These are phyloP conservation scores for Thyridium curvatum DNA, from an alignment of 2,329 filamentous ascomycete species.

Conservation along the genomic window DNA sequence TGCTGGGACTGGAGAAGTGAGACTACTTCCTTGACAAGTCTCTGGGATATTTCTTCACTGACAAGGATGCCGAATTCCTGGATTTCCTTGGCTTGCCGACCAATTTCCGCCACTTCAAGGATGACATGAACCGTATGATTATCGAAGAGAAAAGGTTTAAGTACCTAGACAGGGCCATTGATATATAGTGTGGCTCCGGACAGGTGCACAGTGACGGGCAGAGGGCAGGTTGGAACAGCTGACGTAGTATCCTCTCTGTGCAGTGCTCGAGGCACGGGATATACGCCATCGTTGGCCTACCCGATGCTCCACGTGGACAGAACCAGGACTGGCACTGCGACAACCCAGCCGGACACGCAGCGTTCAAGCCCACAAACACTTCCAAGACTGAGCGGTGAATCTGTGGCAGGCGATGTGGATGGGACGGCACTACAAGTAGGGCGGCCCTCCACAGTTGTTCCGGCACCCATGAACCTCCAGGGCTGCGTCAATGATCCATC, in stretches of 20 bases:
- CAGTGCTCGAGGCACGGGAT: constrained; percentile 28
- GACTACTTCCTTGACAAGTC: constrained; percentile 45
- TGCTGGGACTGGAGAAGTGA: constrained; percentile 46
- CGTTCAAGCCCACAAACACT: constrained; percentile 34
- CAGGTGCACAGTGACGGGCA: no score
- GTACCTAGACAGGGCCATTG: constrained; percentile 36
- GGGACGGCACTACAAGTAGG: constrained; percentile 28
- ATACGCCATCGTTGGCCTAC: constrained; percentile 34
- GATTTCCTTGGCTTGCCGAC: constrained; percentile 47
- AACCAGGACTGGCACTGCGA: constrained; percentile 37
- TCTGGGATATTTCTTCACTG: constrained; percentile 49
- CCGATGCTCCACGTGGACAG: constrained; percentile 33
- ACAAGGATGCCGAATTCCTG: constrained; percentile 48
- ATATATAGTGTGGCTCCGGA: constrained; percentile 24
- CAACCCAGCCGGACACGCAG: constrained; percentile 23
- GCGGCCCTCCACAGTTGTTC: no score
- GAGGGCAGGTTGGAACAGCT: no score
- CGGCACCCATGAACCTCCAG: no score
- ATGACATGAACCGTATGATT: constrained; percentile 38
- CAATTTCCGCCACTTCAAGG: constrained; percentile 49
- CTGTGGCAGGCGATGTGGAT: constrained; percentile 29
- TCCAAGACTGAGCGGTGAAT: constrained; percentile 31
- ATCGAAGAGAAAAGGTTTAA: constrained; percentile 39
- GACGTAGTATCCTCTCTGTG: no score
- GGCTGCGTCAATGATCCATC: no score